Conservation (phyloP, 495 filamentous ascomycete genomes). For the Neurospora sp. region DNA sequence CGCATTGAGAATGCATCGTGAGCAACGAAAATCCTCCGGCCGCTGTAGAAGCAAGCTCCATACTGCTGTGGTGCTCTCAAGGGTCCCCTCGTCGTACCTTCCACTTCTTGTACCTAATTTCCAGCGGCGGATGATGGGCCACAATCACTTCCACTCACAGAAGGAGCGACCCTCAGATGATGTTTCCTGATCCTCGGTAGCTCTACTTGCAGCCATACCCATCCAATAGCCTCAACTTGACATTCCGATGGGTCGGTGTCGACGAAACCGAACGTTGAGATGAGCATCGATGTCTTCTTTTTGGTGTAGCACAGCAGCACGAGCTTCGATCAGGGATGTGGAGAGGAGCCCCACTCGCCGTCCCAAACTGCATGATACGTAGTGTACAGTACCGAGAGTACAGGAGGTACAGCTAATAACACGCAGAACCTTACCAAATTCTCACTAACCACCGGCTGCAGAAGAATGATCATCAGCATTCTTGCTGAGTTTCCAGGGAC, state of each 20-base stretch:
- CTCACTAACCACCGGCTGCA: background rate
- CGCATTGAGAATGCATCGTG: background rate
- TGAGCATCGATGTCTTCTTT: background rate
- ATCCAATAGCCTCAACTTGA: background rate
- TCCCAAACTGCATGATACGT: background rate
- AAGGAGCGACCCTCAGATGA: background rate
- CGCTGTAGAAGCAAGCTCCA: background rate
- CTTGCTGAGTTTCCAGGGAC: background rate
- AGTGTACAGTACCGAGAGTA: background rate
- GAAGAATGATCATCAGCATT: background rate
- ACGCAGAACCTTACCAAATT: background rate
- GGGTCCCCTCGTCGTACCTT: background rate
- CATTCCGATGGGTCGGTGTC: background rate
- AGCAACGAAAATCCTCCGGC: background rate
- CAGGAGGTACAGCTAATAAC: background rate
- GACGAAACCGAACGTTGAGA: background rate
- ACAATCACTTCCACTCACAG: background rate
- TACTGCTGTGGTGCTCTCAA: background rate
- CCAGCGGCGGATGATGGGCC: background rate
- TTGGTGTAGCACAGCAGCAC: background rate
- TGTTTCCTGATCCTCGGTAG: background rate
- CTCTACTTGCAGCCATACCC: background rate
- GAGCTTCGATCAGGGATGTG: background rate
- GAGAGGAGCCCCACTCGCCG: background rate
- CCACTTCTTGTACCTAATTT: background rate